phyloP scores from a whole-genome alignment of 805 yeast species.

The Candida awuae region DNA sequence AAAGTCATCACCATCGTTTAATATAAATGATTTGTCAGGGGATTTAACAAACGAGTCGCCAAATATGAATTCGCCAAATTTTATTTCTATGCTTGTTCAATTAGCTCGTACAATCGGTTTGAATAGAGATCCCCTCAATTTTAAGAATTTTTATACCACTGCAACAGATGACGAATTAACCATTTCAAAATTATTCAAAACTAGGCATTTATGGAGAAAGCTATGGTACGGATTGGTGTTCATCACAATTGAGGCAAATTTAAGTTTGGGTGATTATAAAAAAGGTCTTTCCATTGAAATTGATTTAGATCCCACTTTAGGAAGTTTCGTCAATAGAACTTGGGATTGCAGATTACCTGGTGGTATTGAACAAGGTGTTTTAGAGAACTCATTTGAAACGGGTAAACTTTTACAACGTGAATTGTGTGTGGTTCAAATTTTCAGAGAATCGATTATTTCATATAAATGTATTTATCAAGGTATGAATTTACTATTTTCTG shows the following conservation, averaged over 20 bases:
- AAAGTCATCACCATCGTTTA: constrained; percentile 13
- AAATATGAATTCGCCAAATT: constrained; percentile 30
- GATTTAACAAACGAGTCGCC: constrained; percentile 29
- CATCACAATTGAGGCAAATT: constrained; percentile 28
- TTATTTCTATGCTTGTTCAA: constrained; percentile 31
- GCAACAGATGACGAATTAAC: constrained; percentile 24
- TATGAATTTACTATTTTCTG: constrained; percentile 31
- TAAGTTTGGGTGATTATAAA: constrained; percentile 31
- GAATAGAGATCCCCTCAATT: constrained; percentile 41
- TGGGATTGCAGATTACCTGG: constrained; percentile 35
- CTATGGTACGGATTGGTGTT: constrained; percentile 31
- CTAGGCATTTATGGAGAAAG: constrained; percentile 34
- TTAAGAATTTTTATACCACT: constrained; percentile 26
- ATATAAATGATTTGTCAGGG: constrained; percentile 30
- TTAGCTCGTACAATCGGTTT: constrained; percentile 41
- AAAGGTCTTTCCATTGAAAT: constrained; percentile 31
- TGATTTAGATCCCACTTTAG: constrained; percentile 30
- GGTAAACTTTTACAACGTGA: constrained; percentile 31
- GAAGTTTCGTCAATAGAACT: constrained; percentile 23
- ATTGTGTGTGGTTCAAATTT: constrained; percentile 39
- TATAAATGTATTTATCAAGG: constrained; percentile 36
- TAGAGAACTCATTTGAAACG: constrained; percentile 27
- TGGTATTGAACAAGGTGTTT: constrained; percentile 30
- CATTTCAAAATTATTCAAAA: constrained; percentile 27
- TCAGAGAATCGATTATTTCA: constrained; percentile 38